phyloP scores from a whole-genome alignment of 2,329 filamentous ascomycete genomes.

The Colletotrichum acutatum region DNA sequence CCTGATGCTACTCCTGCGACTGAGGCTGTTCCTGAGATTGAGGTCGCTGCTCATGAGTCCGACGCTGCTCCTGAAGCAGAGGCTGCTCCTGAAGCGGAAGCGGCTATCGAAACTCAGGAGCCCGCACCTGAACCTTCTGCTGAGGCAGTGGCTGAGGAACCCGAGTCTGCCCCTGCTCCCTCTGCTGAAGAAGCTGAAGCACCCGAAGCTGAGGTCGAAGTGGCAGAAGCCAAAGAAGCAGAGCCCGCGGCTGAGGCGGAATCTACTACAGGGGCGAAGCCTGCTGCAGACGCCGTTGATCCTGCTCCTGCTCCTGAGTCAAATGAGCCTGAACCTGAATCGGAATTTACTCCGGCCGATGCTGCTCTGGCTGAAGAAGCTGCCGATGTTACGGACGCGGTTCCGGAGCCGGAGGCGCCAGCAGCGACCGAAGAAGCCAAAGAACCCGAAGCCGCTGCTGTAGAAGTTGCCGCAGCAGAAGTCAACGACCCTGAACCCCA shows the following conservation, averaged over 20 bases:
- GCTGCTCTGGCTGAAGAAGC: background rate
- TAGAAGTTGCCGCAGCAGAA: background rate
- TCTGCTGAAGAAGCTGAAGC: background rate
- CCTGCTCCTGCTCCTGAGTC: background rate
- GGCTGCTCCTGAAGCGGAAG: background rate
- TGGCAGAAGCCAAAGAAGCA: background rate
- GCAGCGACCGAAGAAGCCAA: background rate
- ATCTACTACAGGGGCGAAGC: background rate
- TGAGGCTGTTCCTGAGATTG: background rate
- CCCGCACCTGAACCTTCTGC: too few species aligned
- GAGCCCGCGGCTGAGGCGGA: background rate
- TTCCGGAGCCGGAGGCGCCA: background rate
- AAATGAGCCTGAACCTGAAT: background rate
- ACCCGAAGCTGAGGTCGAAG: background rate
- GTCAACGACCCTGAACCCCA: background rate
- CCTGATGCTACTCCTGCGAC: background rate
- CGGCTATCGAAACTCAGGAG: background rate
- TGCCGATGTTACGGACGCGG: background rate
- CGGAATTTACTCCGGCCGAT: background rate
- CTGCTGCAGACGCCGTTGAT: too few species aligned
- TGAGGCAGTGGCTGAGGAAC: background rate
- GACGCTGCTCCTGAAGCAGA: background rate
- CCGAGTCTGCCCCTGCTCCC: background rate
- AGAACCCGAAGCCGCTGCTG: background rate
- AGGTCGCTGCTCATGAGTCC: background rate